Conservation (phyloP, 345 rosid species). For the Excoecaria agallocha region DNA sequence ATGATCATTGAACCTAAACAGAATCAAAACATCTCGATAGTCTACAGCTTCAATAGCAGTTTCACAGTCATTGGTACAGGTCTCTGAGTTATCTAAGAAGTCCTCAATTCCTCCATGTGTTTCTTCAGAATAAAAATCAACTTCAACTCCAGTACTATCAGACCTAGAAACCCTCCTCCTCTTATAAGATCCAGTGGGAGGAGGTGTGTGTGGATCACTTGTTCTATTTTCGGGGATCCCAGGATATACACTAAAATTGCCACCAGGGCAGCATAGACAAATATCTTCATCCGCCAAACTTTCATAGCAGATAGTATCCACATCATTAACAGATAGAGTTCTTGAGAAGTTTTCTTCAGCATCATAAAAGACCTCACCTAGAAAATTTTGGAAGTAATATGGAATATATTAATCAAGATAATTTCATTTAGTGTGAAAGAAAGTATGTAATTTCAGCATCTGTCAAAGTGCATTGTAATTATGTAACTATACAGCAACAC, state of each 20-base stretch:
- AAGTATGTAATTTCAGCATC: neutral
- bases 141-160: slow-evolving; percentile 44
- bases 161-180: slow-evolving; percentile 65
- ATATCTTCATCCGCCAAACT: slow-evolving; percentile 33
- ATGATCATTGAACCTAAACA: slow-evolving; percentile 70
- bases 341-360: slow-evolving; percentile 58
- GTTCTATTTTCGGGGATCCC: slow-evolving; percentile 26
- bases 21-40: slow-evolving; percentile 68
- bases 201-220: slow-evolving; percentile 63
- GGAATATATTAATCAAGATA: neutral
- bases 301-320: slow-evolving; percentile 28
- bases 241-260: slow-evolving; percentile 36
- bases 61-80: slow-evolving; percentile 38
- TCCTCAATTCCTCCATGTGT: slow-evolving; percentile 42
- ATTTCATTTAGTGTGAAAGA: neutral
- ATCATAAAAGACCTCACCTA: slow-evolving; percentile 85
- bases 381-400: slow-evolving; percentile 19
- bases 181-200: slow-evolving; percentile 67
- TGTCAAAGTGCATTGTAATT: neutral
- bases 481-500: neutral
- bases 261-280: slow-evolving; percentile 35
- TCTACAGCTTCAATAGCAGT: slow-evolving; percentile 47
- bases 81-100: slow-evolving; percentile 22
- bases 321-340: slow-evolving; percentile 32
- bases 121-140: slow-evolving; percentile 62